These are phyloP conservation scores for Boletus rufocinnamomeus DNA, from an alignment of 768 basidiomycete species.

Conservation along the genomic window DNA sequence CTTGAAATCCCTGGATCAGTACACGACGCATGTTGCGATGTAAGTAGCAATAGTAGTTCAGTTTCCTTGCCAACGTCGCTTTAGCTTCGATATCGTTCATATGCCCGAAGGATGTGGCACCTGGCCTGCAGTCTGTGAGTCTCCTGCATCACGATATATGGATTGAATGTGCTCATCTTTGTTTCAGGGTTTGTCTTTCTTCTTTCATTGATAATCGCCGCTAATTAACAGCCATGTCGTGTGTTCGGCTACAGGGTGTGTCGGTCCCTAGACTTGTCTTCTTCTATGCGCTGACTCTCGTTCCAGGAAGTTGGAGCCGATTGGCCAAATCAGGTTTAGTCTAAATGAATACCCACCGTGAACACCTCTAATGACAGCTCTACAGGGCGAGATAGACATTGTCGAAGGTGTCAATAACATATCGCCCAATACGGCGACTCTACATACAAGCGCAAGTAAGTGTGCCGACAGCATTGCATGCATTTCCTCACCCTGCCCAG, in stretches of 20 bases:
- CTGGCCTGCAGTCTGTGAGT: constrained; percentile 37
- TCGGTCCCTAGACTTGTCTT: background rate
- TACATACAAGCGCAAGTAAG: constrained; percentile 26
- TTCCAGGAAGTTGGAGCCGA: constrained; percentile 22
- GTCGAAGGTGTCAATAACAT: constrained; percentile 33
- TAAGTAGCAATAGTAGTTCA: constrained; percentile 4
- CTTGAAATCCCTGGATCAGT: constrained; percentile 29
- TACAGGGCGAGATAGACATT: constrained; percentile 31
- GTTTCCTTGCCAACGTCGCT: background rate
- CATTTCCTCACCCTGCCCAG: constrained; percentile 8
- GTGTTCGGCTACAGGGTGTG: background rate
- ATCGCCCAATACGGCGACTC: constrained; percentile 26
- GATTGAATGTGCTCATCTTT: background rate
- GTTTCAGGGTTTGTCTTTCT: constrained; percentile 9
- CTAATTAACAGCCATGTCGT: background rate
- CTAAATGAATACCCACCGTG: background rate
- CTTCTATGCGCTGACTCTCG: background rate
- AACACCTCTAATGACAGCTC: background rate
- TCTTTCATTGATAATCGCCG: too few species aligned
- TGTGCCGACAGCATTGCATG: background rate
- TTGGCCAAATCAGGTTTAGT: constrained; percentile 20
- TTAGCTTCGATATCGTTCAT: constrained; percentile 34
- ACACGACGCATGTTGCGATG: constrained; percentile 36
- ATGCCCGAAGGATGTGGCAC: constrained; percentile 41
- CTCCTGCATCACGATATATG: background rate